Evolutionary conservation across 2,329 filamentous ascomycete species (phyloP), one percentile per base, ranked within the genome.

Genomic region (Emmonsia crescens): DNA sequence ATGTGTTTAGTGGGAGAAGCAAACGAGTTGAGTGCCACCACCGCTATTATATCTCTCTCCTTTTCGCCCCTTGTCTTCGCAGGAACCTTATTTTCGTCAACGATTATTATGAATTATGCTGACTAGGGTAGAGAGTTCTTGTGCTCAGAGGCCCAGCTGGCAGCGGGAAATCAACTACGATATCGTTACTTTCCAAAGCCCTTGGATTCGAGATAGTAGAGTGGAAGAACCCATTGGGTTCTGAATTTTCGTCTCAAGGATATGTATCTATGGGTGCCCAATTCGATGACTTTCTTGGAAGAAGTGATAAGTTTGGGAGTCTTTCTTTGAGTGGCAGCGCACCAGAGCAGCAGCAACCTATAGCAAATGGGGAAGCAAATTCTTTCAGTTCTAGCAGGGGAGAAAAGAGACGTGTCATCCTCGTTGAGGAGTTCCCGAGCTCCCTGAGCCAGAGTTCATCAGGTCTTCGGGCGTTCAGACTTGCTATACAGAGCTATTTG

Each of bases 61-160:
- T 19, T 62, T 38, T 3, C 40, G 27, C n/a, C 3, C 14, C 40
- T 55, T n/a, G 2, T 48, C 51, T 49, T 33, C 36, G 5, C 38
- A 16, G 21, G 46, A 21, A 19, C 16, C 5, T 14, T 52, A 14
- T 36, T 51, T 27, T 38, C 10, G n/a, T 6, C 21, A 14, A 27
- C 14, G 56, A 16, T 44, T 61, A 5, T 3, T 27, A 36, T 61
- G 33, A 36, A 55, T 40, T 38, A 46, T 51, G 48, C 69, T 73
- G 59, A 72, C 63, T 57, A 31, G 33, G 62, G 60, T 85, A 96
- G 78, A 83, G 89, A 63, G 72, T 96, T 62, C 81, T 96, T 62
- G 80, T 99, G 33, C 79, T 99, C 51, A 96, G 95, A 74, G 94
- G 94, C 12, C 86, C 91, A 40, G 92, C 94, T 49, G 94, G 94